Conservation (phyloP, 1,284 basidiomycete genomes). For the Quambalaria eucalypti region DNA sequence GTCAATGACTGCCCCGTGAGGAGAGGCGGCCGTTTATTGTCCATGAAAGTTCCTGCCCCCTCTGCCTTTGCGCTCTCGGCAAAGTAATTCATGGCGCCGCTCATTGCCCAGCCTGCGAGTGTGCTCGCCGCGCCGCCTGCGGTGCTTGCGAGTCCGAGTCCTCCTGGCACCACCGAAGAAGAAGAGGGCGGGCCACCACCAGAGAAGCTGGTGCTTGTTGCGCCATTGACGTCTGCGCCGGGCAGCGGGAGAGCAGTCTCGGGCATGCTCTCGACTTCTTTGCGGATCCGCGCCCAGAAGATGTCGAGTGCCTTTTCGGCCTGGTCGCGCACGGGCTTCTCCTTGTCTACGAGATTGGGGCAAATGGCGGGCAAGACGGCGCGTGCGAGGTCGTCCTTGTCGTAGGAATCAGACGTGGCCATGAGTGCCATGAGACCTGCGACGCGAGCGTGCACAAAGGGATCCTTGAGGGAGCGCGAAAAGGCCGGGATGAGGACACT, state of each 20-base stretch:
- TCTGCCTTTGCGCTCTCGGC: not conserved
- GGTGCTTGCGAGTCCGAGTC: conserved; percentile 17
- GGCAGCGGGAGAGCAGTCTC: conserved; percentile 23
- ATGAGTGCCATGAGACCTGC: conserved; percentile 93
- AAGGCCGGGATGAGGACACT: conserved; percentile 96
- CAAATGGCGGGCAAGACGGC: conserved; percentile 32
- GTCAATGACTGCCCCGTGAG: not conserved
- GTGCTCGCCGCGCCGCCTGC: conserved; percentile 37
- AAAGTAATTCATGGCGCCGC: conserved; percentile 11
- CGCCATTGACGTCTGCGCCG: conserved; percentile 2
- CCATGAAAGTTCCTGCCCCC: not conserved
- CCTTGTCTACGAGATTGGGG: conserved; percentile 39
- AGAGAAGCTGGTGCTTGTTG: not conserved
- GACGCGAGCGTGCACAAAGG: conserved; percentile 84
- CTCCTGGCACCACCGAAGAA: not conserved
- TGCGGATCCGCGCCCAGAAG: conserved; percentile 31
- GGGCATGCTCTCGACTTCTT: conserved; percentile 21
- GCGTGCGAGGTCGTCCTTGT: conserved; percentile 26
- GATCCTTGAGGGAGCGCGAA: conserved; percentile 76
- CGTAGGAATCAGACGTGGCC: conserved; percentile 86
- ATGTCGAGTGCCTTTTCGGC: conserved; percentile 30
- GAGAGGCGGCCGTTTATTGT: conserved; percentile 1
- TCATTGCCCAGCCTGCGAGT: conserved; percentile 38
- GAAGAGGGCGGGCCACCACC: not conserved
- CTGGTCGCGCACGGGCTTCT: conserved; percentile 38